A percentile compares a stretch with the other conserved stretches of the same genome.
Evolutionary conservation across 331 rosid species (phyloP).

Genomic region (Malus hybrid): DNA sequence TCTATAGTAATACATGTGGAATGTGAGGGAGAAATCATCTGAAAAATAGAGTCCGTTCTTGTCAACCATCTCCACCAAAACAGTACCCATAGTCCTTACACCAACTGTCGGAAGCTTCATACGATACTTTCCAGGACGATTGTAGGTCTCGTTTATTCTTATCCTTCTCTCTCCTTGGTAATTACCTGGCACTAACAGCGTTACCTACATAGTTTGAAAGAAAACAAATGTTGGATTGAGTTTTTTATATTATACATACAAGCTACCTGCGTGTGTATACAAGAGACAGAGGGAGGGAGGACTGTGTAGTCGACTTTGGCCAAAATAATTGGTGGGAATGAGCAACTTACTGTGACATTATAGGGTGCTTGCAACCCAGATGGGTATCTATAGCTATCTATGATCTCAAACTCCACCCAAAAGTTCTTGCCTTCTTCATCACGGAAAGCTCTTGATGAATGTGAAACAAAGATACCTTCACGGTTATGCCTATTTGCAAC

Average conservation of each 20-base stretch:
- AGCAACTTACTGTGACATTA: slow-evolving; percentile 66
- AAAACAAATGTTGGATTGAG: slow-evolving; percentile 1
- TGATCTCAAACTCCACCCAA: slow-evolving; percentile 84
- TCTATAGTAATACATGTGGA: slow-evolving; percentile 92
- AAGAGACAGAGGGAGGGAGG: neutral
- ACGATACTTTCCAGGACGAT: slow-evolving; percentile 66
- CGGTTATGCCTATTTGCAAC: slow-evolving; percentile 60
- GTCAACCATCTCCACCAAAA: slow-evolving; percentile 97
- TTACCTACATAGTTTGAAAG: slow-evolving; percentile 43
- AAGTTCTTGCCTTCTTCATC: slow-evolving; percentile 97
- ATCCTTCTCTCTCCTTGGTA: slow-evolving; percentile 93
- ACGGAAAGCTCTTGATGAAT: slow-evolving; percentile 83
- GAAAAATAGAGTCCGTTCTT: slow-evolving; percentile 77
- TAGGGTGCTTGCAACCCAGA: slow-evolving; percentile 91
- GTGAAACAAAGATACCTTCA: slow-evolving; percentile 74
- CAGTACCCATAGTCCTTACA: slow-evolving; percentile 83
- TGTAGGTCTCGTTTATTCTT: slow-evolving; percentile 46
- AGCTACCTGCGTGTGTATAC: no score
- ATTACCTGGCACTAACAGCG: slow-evolving; percentile 93
- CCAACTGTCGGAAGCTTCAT: slow-evolving; percentile 79
- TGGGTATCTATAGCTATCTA: slow-evolving; percentile 72
- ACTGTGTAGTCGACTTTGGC: neutral
- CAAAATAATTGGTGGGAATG: neutral
- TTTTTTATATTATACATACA: neutral
- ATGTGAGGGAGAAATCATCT: slow-evolving; percentile 92